Conservation (phyloP, 2,329 filamentous ascomycete genomes). For the Fusarium sp. region DNA sequence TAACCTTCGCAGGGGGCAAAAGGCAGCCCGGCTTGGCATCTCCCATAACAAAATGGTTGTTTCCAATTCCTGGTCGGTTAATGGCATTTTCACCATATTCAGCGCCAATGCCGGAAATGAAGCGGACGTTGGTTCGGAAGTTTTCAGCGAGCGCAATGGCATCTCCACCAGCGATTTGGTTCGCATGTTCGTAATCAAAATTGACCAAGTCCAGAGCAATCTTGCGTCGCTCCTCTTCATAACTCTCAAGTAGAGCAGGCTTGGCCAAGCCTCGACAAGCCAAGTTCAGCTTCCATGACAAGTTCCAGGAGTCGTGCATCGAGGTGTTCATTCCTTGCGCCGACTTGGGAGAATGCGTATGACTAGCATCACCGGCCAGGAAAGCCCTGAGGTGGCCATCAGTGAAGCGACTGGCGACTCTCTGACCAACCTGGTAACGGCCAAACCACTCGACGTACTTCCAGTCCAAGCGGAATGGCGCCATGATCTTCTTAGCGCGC, state of each 20-base stretch:
- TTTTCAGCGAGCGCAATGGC: conserved; percentile 75
- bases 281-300: conserved; percentile 68
- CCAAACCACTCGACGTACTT: conserved; percentile 79
- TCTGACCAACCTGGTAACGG: conserved; percentile 79
- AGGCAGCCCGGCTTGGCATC: conserved; percentile 69
- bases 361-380: conserved; percentile 78
- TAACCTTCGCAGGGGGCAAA: conserved; percentile 78
- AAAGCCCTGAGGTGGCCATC: conserved; percentile 75
- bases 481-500: conserved; percentile 73
- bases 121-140: conserved; percentile 79
- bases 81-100: conserved; percentile 69
- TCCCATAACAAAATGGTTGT: conserved; percentile 61
- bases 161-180: conserved; percentile 74
- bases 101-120: conserved; percentile 81
- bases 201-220: conserved; percentile 72
- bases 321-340: conserved; percentile 78
- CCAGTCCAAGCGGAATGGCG: conserved; percentile 71
- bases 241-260: conserved; percentile 70
- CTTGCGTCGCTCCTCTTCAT: conserved; percentile 74
- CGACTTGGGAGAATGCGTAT: conserved; percentile 81
- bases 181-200: conserved; percentile 72
- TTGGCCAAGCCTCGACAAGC: conserved; percentile 70
- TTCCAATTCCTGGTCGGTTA: conserved; percentile 59
- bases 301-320: conserved; percentile 74
- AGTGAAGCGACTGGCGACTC: conserved; percentile 79